Percentiles rank a stretch among this genome's conserved stretches.
phyloP scores from a whole-genome alignment of 208 protist species.

The Trypanosoma mega region DNA sequence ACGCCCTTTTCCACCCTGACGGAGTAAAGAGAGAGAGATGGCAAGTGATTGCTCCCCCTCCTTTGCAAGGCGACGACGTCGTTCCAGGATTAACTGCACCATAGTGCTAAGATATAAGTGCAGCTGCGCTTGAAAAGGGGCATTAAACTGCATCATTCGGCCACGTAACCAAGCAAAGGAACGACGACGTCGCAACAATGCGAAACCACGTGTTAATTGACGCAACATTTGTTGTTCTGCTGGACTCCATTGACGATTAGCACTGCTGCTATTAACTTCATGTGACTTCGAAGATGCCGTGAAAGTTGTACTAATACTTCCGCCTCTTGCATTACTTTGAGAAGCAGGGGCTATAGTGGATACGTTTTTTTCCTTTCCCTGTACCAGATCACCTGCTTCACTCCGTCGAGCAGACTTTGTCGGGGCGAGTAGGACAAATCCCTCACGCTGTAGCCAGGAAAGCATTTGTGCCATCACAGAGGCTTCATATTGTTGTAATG shows the following conservation, averaged over 20 bases:
- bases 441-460: conserved; percentile 27
- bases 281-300: conserved; percentile 14
- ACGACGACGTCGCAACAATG: conserved; percentile 57
- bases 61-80: neutral
- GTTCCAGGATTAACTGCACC: conserved; percentile 28
- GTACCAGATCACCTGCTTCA: neutral
- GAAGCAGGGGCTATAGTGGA: no score
- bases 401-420: no score
- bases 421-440: conserved; percentile 17
- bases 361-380: conserved; percentile 17
- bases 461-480: conserved; percentile 14
- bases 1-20: neutral
- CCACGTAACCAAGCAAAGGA: conserved; percentile 41
- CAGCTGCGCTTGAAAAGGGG: conserved; percentile 58
- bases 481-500: conserved; percentile 14
- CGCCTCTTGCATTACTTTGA: neutral
- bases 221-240: conserved; percentile 71
- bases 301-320: conserved; percentile 13
- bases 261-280: neutral
- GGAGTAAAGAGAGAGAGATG: neutral
- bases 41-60: conserved; percentile 1
- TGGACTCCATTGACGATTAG: conserved; percentile 40
- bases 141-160: conserved; percentile 67
- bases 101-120: conserved; percentile 43
- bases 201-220: conserved; percentile 65